phyloP scores from a whole-genome alignment of 1,284 basidiomycete genomes.

The Meripilus lineatus region DNA sequence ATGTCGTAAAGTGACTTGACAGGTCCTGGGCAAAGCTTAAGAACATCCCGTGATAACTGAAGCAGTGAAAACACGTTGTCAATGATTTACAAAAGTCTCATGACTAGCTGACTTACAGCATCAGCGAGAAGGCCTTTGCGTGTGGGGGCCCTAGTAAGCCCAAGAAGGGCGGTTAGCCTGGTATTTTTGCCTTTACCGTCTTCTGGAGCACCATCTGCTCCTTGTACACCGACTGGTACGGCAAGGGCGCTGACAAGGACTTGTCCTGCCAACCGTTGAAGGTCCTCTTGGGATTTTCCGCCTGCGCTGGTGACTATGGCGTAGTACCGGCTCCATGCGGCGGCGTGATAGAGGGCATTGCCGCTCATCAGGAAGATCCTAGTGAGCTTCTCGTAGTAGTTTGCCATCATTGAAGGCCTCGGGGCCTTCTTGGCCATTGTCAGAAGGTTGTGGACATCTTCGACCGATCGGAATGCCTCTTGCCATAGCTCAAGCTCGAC shows the following conservation, averaged over 20 bases:
- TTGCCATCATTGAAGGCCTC: conserved; percentile 95
- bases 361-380: conserved; percentile 94
- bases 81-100: not conserved
- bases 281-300: conserved; percentile 73
- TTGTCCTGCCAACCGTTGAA: conserved; percentile 82
- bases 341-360: conserved; percentile 94
- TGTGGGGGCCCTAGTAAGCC: conserved; percentile 83
- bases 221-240: conserved; percentile 80
- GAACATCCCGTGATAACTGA: conserved; percentile 80
- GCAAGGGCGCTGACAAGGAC: conserved; percentile 93
- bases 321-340: conserved; percentile 91
- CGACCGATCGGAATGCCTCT: conserved; percentile 97
- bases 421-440: conserved; percentile 91
- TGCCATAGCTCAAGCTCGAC: conserved; percentile 99
- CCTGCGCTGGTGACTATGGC: conserved; percentile 61
- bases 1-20: conserved; percentile 86
- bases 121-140: conserved; percentile 82
- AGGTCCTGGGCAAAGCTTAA: conserved; percentile 75
- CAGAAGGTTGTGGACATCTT: conserved; percentile 96
- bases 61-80: conserved; percentile 10
- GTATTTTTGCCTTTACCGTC: conserved; percentile 74
- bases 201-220: conserved; percentile 57
- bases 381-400: conserved; percentile 98
- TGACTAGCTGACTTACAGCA: conserved; percentile 52
- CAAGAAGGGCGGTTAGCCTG: conserved; percentile 83